Percentiles rank a stretch among this genome's conserved stretches.
These are phyloP conservation scores for Rhizoclosmatium sp. DNA, from an alignment of 192 early-diverging fungal species.

Conservation along the genomic window DNA sequence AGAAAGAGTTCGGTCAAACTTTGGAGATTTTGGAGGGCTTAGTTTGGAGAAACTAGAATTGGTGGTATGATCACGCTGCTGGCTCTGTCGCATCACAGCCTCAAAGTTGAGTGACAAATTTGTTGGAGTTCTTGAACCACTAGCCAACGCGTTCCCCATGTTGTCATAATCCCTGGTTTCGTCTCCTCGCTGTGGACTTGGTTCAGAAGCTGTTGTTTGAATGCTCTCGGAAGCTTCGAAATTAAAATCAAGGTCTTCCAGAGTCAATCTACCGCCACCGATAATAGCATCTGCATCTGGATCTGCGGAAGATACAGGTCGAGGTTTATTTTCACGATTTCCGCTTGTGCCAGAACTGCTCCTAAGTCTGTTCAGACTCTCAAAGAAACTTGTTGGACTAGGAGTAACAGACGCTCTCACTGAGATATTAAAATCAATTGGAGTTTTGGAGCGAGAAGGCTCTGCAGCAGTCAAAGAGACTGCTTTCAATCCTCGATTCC, in stretches of 20 bases:
- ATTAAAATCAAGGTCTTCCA: constrained; percentile 24
- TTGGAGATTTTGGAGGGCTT: neutral
- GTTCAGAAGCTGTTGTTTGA: neutral
- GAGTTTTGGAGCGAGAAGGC: neutral
- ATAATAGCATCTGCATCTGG: neutral
- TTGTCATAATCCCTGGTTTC: neutral
- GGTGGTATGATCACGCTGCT: neutral
- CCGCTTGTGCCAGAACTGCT: too few species aligned
- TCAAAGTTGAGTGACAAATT: neutral
- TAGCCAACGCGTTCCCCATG: neutral
- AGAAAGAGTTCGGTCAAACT: neutral
- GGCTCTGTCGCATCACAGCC: neutral
- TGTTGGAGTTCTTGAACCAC: neutral
- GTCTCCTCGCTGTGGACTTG: neutral
- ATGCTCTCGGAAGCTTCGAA: neutral
- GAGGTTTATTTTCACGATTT: neutral
- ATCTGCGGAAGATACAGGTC: neutral
- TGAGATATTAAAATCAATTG: neutral
- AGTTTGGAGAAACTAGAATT: neutral
- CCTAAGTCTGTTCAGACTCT: neutral
- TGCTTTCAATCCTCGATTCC: constrained; percentile 11
- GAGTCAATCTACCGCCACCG: constrained; percentile 1
- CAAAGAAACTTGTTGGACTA: neutral
- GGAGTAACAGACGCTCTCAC: neutral
- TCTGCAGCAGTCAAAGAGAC: neutral